A percentile compares a stretch with the other conserved stretches of the same genome.
Evolutionary conservation across 768 basidiomycete genomes (phyloP).

Genomic region (Auricularia auricula-judae): DNA sequence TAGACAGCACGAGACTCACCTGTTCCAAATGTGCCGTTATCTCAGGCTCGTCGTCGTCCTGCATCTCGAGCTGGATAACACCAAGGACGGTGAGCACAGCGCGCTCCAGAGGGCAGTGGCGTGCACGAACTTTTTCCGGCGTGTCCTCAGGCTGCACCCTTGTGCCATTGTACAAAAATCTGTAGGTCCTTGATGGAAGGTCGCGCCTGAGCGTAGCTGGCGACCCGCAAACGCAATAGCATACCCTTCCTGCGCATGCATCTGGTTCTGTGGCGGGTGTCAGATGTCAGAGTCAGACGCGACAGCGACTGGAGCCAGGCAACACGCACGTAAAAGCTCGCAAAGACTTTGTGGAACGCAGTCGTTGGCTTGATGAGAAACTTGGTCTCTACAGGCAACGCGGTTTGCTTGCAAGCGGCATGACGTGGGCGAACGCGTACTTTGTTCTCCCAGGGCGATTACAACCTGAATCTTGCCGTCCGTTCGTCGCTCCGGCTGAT

Average conservation of each 20-base stretch:
- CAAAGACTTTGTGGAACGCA: not conserved
- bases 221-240: not conserved
- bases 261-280: not conserved
- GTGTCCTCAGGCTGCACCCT: not conserved
- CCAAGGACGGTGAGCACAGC: not conserved
- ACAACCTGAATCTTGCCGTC: too few species aligned
- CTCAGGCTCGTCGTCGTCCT: not conserved
- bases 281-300: not conserved
- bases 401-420: too few species aligned
- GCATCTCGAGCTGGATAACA: not conserved
- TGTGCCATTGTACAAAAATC: not conserved
- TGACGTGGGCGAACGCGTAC: too few species aligned
- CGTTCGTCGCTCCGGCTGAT: not conserved
- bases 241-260: not conserved
- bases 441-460: too few species aligned
- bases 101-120: not conserved
- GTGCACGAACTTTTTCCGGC: not conserved
- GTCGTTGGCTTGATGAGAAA: not conserved
- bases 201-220: not conserved
- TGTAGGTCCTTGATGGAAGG: not conserved
- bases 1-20: not conserved
- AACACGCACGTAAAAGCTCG: not conserved
- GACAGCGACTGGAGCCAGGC: too few species aligned
- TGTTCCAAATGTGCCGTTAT: not conserved
- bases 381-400: not conserved